A percentile compares a stretch with the other conserved stretches of the same genome.
phyloP scores from a whole-genome alignment of 495 filamentous ascomycete species.

The Tuber umbilicatum region DNA sequence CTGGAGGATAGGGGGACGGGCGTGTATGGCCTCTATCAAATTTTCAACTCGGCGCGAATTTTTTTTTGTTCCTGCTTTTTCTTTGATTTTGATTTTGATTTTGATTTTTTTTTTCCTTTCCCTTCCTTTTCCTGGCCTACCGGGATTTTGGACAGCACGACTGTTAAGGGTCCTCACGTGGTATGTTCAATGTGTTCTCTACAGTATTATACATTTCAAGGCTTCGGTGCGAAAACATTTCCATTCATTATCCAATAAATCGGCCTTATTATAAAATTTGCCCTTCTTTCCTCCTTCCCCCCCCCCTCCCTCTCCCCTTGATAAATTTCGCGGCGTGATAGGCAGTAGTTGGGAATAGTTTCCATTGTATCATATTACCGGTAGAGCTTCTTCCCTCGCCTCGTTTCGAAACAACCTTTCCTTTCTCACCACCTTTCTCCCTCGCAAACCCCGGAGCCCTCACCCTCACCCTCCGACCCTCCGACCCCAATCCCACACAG shows the following conservation, averaged over 20 bases:
- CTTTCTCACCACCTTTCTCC: not conserved
- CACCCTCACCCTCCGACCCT: not conserved
- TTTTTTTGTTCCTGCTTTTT: conserved; percentile 1
- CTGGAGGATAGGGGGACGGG: not conserved
- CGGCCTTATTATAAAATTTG: not conserved
- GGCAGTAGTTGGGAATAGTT: not conserved
- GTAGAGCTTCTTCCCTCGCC: conserved; percentile 1
- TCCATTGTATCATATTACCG: not conserved
- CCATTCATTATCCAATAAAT: not conserved
- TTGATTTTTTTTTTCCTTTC: not conserved
- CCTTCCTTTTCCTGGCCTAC: not conserved
- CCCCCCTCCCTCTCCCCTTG: not conserved
- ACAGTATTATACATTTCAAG: not conserved
- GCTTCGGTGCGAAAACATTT: not conserved
- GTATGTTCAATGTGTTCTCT: not conserved
- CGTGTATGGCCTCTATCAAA: not conserved
- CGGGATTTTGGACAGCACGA: not conserved
- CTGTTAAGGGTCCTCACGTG: not conserved
- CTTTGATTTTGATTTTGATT: not conserved
- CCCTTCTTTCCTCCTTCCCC: not conserved
- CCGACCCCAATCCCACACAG: not conserved
- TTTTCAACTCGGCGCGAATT: not conserved
- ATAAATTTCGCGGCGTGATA: not conserved
- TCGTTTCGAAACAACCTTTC: not conserved
- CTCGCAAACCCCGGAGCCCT: not conserved